Evolutionary conservation across 495 filamentous ascomycete species (phyloP).

Genomic region (Tuber aestivum): DNA sequence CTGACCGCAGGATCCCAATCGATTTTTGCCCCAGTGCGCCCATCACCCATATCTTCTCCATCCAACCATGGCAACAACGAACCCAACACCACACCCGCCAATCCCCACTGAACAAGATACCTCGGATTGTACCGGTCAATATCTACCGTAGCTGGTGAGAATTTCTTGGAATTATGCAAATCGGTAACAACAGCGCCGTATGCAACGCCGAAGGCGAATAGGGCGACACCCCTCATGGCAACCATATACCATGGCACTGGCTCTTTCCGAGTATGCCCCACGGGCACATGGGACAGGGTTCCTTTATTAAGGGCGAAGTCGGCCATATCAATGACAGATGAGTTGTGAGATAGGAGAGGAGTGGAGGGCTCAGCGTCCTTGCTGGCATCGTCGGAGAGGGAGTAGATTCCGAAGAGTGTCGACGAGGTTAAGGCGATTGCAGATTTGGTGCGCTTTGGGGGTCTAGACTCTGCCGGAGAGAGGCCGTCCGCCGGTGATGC

Average conservation of each 20-base stretch:
- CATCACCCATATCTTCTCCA: slow-evolving; percentile 44
- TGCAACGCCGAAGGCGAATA: slow-evolving; percentile 75
- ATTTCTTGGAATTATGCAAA: slow-evolving; percentile 62
- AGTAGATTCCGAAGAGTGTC: slow-evolving; percentile 87
- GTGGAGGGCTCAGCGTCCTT: slow-evolving; percentile 44
- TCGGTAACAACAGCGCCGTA: slow-evolving; percentile 85
- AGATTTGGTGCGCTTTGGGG: slow-evolving; percentile 62
- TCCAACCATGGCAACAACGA: slow-evolving; percentile 82
- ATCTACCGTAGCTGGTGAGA: slow-evolving; percentile 50
- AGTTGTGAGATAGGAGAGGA: slow-evolving; percentile 25
- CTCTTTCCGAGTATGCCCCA: not conserved
- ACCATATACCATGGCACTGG: not conserved
- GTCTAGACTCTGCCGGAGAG: slow-evolving; percentile 2
- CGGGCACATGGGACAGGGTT: not conserved
- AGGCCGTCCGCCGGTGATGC: slow-evolving; percentile 26
- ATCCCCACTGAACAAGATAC: slow-evolving; percentile 75
- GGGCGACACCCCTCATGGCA: slow-evolving; percentile 51
- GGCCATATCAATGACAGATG: slow-evolving; percentile 29
- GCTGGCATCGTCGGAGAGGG: slow-evolving; percentile 49
- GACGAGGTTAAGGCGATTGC: slow-evolving; percentile 81
- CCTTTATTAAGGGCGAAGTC: slow-evolving; percentile 19
- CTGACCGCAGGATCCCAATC: slow-evolving; percentile 80
- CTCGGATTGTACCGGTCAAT: slow-evolving; percentile 52
- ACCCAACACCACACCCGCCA: slow-evolving; percentile 69
- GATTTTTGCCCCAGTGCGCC: slow-evolving; percentile 41